Percentiles rank a stretch among this genome's conserved stretches.
Evolutionary conservation across 2,329 filamentous ascomycete species (phyloP).

Genomic region (Furcasterigmium sp.): DNA sequence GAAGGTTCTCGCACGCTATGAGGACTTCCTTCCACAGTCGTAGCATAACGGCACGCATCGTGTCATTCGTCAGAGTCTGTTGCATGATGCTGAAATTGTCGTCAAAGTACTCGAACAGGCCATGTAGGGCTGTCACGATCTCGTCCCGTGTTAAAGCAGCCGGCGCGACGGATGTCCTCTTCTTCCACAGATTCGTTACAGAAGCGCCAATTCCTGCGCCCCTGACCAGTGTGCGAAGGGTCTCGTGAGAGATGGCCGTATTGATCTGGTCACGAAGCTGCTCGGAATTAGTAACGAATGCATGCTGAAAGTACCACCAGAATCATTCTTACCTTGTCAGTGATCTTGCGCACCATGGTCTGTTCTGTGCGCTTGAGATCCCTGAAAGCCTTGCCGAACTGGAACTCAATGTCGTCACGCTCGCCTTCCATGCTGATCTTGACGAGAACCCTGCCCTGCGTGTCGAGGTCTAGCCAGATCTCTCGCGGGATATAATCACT

Average conservation of each 20-base stretch:
- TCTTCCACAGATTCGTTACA: constrained; percentile 66
- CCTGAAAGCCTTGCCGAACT: constrained; percentile 95
- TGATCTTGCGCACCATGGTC: constrained; percentile 97
- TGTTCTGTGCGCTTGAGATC: constrained; percentile 92
- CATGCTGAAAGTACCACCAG: not conserved
- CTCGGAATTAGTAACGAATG: constrained; percentile 13
- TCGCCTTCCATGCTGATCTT: constrained; percentile 98
- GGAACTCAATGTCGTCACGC: constrained; percentile 96
- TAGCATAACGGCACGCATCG: constrained; percentile 99
- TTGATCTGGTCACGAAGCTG: constrained; percentile 92
- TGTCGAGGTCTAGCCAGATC: constrained; percentile 97
- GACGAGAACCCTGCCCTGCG: constrained; percentile 82
- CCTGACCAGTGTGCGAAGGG: constrained; percentile 68
- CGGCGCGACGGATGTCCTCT: constrained; percentile 43
- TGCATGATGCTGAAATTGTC: constrained; percentile 99
- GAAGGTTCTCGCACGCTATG: constrained; percentile 79
- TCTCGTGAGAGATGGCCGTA: constrained; percentile 76
- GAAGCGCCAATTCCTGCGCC: constrained; percentile 65
- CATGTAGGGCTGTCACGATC: constrained; percentile 73
- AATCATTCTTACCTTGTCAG: constrained; percentile 72
- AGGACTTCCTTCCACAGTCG: constrained; percentile 97
- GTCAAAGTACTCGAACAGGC: constrained; percentile 91
- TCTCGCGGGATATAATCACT: constrained; percentile 92
- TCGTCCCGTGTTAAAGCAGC: constrained; percentile 64
- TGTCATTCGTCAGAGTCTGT: constrained; percentile 84